Conservation (phyloP, 2,329 filamentous ascomycete genomes). For the Calonectria montana region DNA sequence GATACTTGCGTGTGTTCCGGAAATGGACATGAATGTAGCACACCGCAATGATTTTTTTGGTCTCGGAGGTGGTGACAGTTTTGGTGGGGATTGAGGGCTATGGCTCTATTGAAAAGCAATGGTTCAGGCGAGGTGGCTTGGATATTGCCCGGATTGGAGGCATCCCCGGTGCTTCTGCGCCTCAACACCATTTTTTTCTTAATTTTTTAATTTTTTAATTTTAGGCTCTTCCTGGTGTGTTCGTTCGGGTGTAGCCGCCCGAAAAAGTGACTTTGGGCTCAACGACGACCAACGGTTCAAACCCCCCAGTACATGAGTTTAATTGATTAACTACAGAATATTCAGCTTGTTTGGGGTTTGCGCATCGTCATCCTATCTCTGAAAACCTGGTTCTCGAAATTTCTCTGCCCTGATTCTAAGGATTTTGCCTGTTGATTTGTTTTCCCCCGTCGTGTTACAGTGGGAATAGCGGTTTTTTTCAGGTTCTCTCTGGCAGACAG, state of each 20-base stretch:
- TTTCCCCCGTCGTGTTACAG: background rate
- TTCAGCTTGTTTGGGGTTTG: slow-evolving; percentile 8
- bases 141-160: slow-evolving; percentile 11
- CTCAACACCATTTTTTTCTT: slow-evolving; percentile 4
- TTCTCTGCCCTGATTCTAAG: background rate
- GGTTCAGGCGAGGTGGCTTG: slow-evolving; percentile 1
- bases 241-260: slow-evolving; percentile 16
- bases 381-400: background rate
- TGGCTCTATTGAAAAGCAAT: background rate
- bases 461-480: slow-evolving; percentile 21
- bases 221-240: slow-evolving; percentile 8
- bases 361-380: background rate
- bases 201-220: background rate
- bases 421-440: slow-evolving; percentile 4
- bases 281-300: background rate
- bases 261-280: background rate
- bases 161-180: background rate
- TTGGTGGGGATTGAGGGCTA: background rate
- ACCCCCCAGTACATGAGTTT: background rate
- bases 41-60: background rate
- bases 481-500: slow-evolving; percentile 35
- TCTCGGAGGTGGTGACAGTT: slow-evolving; percentile 1
- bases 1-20: background rate
- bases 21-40: slow-evolving; percentile 8
- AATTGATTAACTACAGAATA: background rate